phyloP scores from a whole-genome alignment of 1,284 basidiomycete species.

The Prillingera fragicola region DNA sequence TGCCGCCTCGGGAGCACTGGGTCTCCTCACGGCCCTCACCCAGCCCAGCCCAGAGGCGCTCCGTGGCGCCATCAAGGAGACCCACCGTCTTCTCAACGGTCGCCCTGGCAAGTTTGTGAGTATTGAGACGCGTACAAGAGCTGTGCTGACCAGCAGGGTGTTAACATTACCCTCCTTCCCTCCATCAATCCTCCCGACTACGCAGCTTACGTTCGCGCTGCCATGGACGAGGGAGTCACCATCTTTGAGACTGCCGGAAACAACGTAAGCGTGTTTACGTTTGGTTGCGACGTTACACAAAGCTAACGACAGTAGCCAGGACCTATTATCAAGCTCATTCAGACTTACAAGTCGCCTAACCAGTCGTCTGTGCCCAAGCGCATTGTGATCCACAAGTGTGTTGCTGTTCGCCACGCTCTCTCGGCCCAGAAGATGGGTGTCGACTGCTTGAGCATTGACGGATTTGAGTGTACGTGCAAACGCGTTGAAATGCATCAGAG shows the following conservation, averaged over 20 bases:
- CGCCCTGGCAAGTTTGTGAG: constrained; percentile 59
- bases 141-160: constrained; percentile 54
- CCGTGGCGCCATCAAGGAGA: constrained; percentile 76
- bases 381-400: constrained; percentile 86
- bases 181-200: constrained; percentile 90
- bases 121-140: constrained; percentile 16
- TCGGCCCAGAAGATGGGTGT: constrained; percentile 73
- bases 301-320: constrained; percentile 55
- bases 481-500: constrained; percentile 38
- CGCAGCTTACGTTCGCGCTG: constrained; percentile 66
- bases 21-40: constrained; percentile 77
- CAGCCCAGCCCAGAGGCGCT: constrained; percentile 81
- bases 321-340: constrained; percentile 73
- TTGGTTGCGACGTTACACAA: no score
- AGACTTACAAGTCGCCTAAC: constrained; percentile 49
- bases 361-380: constrained; percentile 46
- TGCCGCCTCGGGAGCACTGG: constrained; percentile 79
- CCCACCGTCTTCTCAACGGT: constrained; percentile 56
- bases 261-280: constrained; percentile 60
- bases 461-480: constrained; percentile 70
- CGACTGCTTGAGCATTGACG: constrained; percentile 80
- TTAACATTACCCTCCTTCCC: constrained; percentile 87
- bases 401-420: constrained; percentile 75
- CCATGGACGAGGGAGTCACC: constrained; percentile 79
- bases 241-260: constrained; percentile 94